Evolutionary conservation across 176 grass and related monocot species (phyloP), one percentile per base, ranked within the genome.

Genomic region (Chloris gayana): DNA sequence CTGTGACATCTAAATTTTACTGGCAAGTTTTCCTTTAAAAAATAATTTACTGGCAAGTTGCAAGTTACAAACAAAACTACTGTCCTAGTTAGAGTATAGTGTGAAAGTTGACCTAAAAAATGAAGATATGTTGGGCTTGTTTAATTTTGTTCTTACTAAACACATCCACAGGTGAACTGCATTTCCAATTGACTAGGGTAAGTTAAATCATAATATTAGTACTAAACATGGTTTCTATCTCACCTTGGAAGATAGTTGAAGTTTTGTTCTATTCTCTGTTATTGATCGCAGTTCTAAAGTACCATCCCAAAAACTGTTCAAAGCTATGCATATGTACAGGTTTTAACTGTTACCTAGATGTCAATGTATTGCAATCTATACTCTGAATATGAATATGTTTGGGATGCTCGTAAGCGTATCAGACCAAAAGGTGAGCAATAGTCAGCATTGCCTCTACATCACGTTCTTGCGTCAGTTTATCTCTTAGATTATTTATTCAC

Each of bases 361-460:
- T 14, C 26, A 25, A 25, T 18, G 30, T 47, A 37, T 19, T 9
- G 33, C 31, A 62, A 24, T 44, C 7, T 65, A 37, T 37, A 47
- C 27, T 25, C 42, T 19, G 64, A 68, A 29, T 53, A 67, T 82
- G n/a, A n/a, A n/a, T 64, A 44, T 31, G 8, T 45, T 8, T 53
- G 44, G 4, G 69, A 19, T 82, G 69, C 42, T 64, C 38, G 13
- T n/a, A n/a, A 13, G 12, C 25, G 22, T 80, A 67, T 49, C 31
- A 54, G 30, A n/a, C 49, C 45, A 74, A 41, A 37, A 31, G 37
- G 32, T 31, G 21, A 11, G 26, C 39, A 31, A 26, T 11, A 50
- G 68, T 83, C 86, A 78, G 38, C 70, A 73, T 87, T 57, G 37
- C 24, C 24, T 72, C 67, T 34, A 72, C 72, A 24, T 60, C 75